Evolutionary conservation across 495 filamentous ascomycete species (phyloP), one percentile per base, ranked within the genome.

Genomic region (Bryoglossum gracile): DNA sequence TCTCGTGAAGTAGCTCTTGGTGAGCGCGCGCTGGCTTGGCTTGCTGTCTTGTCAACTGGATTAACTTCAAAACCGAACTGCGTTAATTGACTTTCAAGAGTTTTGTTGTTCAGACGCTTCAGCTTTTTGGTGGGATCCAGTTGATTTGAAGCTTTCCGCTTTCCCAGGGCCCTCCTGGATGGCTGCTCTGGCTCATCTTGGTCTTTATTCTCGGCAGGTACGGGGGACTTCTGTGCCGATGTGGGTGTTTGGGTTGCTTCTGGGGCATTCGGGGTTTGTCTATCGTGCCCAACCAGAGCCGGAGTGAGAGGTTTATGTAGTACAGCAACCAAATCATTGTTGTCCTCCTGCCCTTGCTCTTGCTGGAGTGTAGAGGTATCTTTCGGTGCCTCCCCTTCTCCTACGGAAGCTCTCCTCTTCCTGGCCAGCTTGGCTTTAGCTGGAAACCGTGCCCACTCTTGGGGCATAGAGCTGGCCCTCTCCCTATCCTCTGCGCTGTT

Each of bases 131-230:
- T 46, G 8, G 55, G n/a, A 17, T 43, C 37, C 14, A 18, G 22
- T 23, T 3, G 16, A n/a, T 46, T 34, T 3, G 42, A 42, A 26
- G 55, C 55, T 21, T 58, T 58, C 11, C 56, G 33, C 30, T 59
- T 59, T 3, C 56, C 52, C 3, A 55, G 36, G 11, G 56, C 43
- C 30, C 55, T 55, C 30, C 50, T 41, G 8, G 56, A 59, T 10
- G 55, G 47, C 13, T 21, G 23, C 6, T 36, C 41, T 10, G 51
- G 47, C 17, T 28, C 41, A 19, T 40, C 39, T 22, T 44, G 43
- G 13, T 44, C 48, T 16, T 13, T 9, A 42, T 23, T 4, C 1
- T 3, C 38, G 9, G 8, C 16, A 18, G 25, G 11, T 2, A 11
- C 3, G 3, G 5, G 10, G 13, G 16, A 13, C 8, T 4, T 44